phyloP scores from a whole-genome alignment of 2,329 filamentous ascomycete species.

The Aspergillus amoenus region DNA sequence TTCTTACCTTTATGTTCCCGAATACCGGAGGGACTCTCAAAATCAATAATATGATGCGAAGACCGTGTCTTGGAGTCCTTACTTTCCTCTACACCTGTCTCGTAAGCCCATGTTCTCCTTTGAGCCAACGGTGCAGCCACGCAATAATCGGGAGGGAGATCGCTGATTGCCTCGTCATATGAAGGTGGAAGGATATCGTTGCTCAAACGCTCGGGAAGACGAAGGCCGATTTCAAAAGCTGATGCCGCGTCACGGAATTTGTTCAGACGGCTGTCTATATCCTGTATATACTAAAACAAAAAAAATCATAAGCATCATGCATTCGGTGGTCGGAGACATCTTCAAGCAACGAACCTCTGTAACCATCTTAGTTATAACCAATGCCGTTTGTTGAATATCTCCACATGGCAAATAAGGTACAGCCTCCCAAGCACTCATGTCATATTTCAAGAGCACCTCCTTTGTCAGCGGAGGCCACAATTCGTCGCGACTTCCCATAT shows the following conservation, averaged over 20 bases:
- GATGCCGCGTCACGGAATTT: background rate
- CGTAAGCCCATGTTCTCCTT: constrained; percentile 15
- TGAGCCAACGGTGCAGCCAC: constrained; percentile 28
- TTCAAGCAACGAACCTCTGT: background rate
- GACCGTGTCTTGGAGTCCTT: constrained; percentile 8
- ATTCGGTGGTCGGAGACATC: background rate
- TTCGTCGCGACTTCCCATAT: background rate
- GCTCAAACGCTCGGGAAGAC: constrained; percentile 14
- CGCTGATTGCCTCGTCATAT: constrained; percentile 32
- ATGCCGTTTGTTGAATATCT: background rate
- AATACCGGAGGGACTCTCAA: constrained; percentile 23
- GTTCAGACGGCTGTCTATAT: constrained; percentile 1
- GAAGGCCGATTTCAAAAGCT: constrained; percentile 15
- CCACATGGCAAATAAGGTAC: background rate
- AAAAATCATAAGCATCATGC: background rate
- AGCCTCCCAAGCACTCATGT: background rate
- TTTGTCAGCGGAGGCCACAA: background rate
- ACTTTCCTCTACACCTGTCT: constrained; percentile 8
- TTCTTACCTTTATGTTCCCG: constrained; percentile 31
- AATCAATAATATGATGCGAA: constrained; percentile 24
- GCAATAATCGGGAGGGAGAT: constrained; percentile 37
- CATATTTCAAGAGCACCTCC: background rate
- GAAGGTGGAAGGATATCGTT: constrained; percentile 30
- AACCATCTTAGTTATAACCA: background rate
- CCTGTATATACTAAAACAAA: background rate